Conservation (phyloP, 768 basidiomycete genomes). For the Rhizopogon sp. region DNA sequence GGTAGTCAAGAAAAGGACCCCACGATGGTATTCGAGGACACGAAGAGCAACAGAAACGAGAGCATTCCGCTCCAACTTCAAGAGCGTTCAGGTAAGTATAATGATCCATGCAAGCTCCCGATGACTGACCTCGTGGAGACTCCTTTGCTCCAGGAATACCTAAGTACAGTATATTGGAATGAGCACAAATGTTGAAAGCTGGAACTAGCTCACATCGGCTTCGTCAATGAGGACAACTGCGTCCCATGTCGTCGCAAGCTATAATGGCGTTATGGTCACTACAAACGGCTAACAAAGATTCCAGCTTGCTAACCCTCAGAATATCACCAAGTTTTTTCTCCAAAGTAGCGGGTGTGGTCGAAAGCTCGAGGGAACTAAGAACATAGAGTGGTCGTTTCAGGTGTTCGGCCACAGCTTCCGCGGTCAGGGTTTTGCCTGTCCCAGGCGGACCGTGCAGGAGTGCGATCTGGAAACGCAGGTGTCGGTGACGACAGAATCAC, state of each 20-base stretch:
- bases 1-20: constrained; percentile 56
- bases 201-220: constrained; percentile 14
- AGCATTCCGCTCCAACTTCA: constrained; percentile 52
- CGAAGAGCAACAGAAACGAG: constrained; percentile 69
- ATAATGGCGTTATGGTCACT: constrained; percentile 34
- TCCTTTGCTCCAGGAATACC: constrained; percentile 68
- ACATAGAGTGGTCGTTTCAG: constrained; percentile 48
- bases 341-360: constrained; percentile 39
- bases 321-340: constrained; percentile 32
- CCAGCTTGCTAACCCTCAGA: constrained; percentile 10
- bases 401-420: constrained; percentile 55
- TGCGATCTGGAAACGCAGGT: constrained; percentile 10
- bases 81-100: background rate
- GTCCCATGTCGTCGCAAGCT: constrained; percentile 57
- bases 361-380: constrained; percentile 51
- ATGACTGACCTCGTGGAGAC: constrained; percentile 40
- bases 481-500: background rate
- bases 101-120: no score
- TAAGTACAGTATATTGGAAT: constrained; percentile 29
- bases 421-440: constrained; percentile 52
- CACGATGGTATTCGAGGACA: constrained; percentile 56
- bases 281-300: background rate
- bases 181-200: background rate
- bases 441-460: constrained; percentile 23
- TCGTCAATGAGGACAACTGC: constrained; percentile 57